Evolutionary conservation across 1,284 basidiomycete species (phyloP).

Genomic region (Cutaneotrichosporon daszewskae): DNA sequence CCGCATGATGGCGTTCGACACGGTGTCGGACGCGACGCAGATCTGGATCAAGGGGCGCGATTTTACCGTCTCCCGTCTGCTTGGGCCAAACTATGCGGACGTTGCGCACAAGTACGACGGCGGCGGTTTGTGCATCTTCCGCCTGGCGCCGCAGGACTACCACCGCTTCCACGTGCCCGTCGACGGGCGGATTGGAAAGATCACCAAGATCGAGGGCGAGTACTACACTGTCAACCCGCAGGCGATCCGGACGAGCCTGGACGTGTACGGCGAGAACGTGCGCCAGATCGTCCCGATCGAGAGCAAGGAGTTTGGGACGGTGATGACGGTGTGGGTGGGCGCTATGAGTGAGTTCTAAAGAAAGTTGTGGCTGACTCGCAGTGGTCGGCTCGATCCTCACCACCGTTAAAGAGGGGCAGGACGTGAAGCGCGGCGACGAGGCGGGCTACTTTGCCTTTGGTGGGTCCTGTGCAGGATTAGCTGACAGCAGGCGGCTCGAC

Average conservation of each 20-base stretch:
- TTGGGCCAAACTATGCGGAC: slow-evolving; percentile 70
- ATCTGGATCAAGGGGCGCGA: slow-evolving; percentile 98
- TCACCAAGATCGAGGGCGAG: slow-evolving; percentile 74
- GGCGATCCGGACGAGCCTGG: slow-evolving; percentile 52
- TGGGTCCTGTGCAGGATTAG: too few relatives aligned
- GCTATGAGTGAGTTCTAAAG: slow-evolving; percentile 64
- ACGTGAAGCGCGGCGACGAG: slow-evolving; percentile 75
- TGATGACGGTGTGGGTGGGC: slow-evolving; percentile 82
- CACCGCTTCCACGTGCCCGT: slow-evolving; percentile 94
- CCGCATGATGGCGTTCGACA: slow-evolving; percentile 87
- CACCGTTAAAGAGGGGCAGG: slow-evolving; percentile 75
- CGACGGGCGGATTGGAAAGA: slow-evolving; percentile 71
- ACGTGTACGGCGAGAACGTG: slow-evolving; percentile 92
- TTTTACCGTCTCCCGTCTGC: slow-evolving; percentile 70
- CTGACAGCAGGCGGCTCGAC: slow-evolving; percentile 68
- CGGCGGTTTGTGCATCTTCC: slow-evolving; percentile 70
- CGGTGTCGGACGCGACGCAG: slow-evolving; percentile 72
- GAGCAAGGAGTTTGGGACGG: slow-evolving; percentile 74
- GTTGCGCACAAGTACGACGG: slow-evolving; percentile 65
- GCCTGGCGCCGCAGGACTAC: slow-evolving; percentile 92
- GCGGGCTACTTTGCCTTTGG: slow-evolving; percentile 92
- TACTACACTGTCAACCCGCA: slow-evolving; percentile 83
- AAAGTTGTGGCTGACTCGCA: slow-evolving; percentile 14
- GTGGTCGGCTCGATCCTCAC: slow-evolving; percentile 83
- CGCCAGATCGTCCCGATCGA: slow-evolving; percentile 85